Evolutionary conservation across 2,329 filamentous ascomycete species (phyloP).

Genomic region (Fusarium proliferatum): DNA sequence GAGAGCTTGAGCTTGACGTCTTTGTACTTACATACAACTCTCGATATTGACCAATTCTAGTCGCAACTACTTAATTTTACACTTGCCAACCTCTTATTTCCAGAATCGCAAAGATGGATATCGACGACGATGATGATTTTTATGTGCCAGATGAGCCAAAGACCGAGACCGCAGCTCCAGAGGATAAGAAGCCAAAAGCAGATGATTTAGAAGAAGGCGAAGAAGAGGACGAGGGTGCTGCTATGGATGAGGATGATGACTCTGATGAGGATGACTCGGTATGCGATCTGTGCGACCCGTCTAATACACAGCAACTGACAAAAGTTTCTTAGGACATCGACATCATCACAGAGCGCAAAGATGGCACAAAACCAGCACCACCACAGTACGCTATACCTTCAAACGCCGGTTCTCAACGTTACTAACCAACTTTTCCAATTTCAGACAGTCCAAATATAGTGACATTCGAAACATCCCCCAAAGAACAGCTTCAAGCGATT

Average conservation of each 20-base stretch:
- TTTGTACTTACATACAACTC: slow-evolving; percentile 5
- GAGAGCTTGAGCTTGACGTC: slow-evolving; percentile 38
- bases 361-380: slow-evolving; percentile 69
- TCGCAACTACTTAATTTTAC: neutral
- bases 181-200: slow-evolving; percentile 51
- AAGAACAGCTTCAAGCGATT: slow-evolving; percentile 65
- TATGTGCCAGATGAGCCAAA: slow-evolving; percentile 70
- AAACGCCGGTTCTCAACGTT: neutral
- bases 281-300: neutral
- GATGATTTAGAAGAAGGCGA: slow-evolving; percentile 73
- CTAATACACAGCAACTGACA: neutral
- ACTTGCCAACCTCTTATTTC: neutral
- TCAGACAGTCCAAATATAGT: slow-evolving; percentile 70
- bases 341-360: slow-evolving; percentile 75
- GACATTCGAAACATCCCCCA: slow-evolving; percentile 75
- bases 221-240: slow-evolving; percentile 70
- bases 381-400: slow-evolving; percentile 60
- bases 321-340: slow-evolving; percentile 66
- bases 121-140: slow-evolving; percentile 76
- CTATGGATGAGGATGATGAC: slow-evolving; percentile 62
- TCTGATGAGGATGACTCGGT: slow-evolving; percentile 62
- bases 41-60: neutral
- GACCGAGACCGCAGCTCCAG: slow-evolving; percentile 45
- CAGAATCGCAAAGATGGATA: slow-evolving; percentile 63
- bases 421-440: slow-evolving; percentile 11